These are phyloP conservation scores for Tolypocladium cylindrosporum DNA, from an alignment of 2,329 filamentous ascomycete species.

Conservation along the genomic window DNA sequence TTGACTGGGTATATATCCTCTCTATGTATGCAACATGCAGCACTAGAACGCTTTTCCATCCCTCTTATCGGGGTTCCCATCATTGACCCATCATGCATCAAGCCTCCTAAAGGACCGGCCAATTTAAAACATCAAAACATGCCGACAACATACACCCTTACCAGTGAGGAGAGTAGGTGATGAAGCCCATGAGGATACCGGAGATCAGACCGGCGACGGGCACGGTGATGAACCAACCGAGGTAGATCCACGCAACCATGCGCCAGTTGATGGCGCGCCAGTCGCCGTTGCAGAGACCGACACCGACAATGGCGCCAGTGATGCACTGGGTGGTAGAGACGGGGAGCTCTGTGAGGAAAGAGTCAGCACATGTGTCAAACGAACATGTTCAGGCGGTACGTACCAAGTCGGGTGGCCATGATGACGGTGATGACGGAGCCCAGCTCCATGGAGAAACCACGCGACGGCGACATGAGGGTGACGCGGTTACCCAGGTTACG, in stretches of 20 bases:
- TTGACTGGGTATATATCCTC: not conserved
- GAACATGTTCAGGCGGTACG: slow-evolving; percentile 5
- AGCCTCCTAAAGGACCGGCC: not conserved
- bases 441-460: slow-evolving; percentile 51
- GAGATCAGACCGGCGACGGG: slow-evolving; percentile 46
- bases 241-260: slow-evolving; percentile 49
- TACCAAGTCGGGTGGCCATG: slow-evolving; percentile 49
- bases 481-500: slow-evolving; percentile 51
- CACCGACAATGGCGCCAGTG: slow-evolving; percentile 51
- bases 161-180: slow-evolving; percentile 50
- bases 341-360: slow-evolving; percentile 34
- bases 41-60: not conserved
- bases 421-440: slow-evolving; percentile 53
- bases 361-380: slow-evolving; percentile 2
- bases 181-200: slow-evolving; percentile 51
- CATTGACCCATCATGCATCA: not conserved
- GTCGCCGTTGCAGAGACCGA: slow-evolving; percentile 50
- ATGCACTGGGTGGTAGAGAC: slow-evolving; percentile 58
- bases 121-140: not conserved
- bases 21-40: not conserved
- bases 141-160: not conserved
- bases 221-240: slow-evolving; percentile 52
- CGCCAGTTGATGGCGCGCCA: slow-evolving; percentile 53
- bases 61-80: not conserved
- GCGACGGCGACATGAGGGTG: slow-evolving; percentile 50